These are phyloP conservation scores for Bruguiera parviflora DNA, from an alignment of 345 rosid genomes.

Conservation along the genomic window DNA sequence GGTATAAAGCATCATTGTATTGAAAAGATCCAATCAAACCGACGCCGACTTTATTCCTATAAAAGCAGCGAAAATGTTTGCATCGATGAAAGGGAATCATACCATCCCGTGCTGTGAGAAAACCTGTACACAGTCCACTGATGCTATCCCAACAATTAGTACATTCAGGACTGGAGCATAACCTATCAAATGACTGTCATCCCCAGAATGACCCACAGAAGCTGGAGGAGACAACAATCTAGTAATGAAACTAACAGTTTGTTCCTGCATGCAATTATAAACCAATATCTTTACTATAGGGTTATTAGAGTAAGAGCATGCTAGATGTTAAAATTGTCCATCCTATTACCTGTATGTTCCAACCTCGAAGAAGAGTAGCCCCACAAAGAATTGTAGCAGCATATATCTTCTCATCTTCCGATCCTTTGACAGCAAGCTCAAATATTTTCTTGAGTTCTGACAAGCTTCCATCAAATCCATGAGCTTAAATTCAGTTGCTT, in stretches of 20 bases:
- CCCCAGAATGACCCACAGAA: conserved; percentile 60
- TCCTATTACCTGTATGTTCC: conserved; percentile 77
- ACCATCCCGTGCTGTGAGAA: conserved; percentile 91
- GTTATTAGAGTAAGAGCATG: not conserved
- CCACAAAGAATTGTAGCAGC: conserved; percentile 97
- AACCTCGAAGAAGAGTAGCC: conserved; percentile 89
- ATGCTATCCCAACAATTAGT: conserved; percentile 81
- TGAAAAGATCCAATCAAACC: not conserved
- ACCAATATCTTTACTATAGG: not conserved
- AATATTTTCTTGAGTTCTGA: conserved; percentile 89
- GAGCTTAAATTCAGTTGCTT: conserved; percentile 78
- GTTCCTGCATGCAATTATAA: conserved; percentile 56
- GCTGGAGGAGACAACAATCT: conserved; percentile 73
- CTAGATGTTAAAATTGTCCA: not conserved
- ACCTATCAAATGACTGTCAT: conserved; percentile 67
- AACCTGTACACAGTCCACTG: conserved; percentile 81
- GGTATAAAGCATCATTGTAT: not conserved
- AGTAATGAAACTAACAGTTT: conserved; percentile 61
- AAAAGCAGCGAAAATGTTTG: not conserved
- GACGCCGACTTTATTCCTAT: not conserved
- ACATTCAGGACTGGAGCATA: conserved; percentile 74
- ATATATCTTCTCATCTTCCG: conserved; percentile 89
- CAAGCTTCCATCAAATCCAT: conserved; percentile 96
- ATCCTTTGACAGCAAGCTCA: conserved; percentile 85
- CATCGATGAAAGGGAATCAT: conserved; percentile 20